phyloP scores from a whole-genome alignment of 2,329 filamentous ascomycete genomes.

The Pseudogymnoascus sp. region DNA sequence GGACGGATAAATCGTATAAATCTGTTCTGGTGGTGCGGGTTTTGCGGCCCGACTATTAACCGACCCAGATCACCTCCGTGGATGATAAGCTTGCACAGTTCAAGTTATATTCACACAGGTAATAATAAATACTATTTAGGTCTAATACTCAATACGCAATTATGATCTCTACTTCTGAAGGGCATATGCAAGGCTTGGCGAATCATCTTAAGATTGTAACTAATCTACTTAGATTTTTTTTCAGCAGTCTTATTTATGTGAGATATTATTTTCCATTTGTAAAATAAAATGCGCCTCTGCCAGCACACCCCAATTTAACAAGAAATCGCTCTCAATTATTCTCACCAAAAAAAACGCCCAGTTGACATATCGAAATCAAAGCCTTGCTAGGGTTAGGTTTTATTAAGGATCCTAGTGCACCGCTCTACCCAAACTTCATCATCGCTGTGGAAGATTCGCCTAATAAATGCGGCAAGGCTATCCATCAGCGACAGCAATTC shows the following conservation, averaged over 20 bases:
- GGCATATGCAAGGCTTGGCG: background rate
- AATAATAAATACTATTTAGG: background rate
- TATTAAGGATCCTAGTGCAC: background rate
- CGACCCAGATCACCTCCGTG: too few relatives aligned
- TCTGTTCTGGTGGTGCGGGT: too few relatives aligned
- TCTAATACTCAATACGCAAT: background rate
- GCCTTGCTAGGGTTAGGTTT: background rate
- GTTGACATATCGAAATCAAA: background rate
- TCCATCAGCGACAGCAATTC: slow-evolving; percentile 8
- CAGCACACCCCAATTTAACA: background rate
- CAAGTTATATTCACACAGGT: background rate
- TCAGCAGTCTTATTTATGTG: background rate
- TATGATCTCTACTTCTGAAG: background rate
- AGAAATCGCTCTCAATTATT: background rate
- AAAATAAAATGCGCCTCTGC: background rate
- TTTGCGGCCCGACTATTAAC: too few relatives aligned
- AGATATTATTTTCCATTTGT: background rate
- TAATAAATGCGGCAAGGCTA: slow-evolving; percentile 2
- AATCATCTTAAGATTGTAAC: background rate
- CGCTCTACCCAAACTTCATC: background rate
- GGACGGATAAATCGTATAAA: too few relatives aligned
- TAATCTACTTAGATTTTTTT: background rate
- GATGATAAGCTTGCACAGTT: background rate
- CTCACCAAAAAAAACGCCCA: background rate
- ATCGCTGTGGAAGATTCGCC: background rate